These are phyloP conservation scores for Leptographium radiaticola DNA, from an alignment of 2,329 filamentous ascomycete species.

Conservation along the genomic window DNA sequence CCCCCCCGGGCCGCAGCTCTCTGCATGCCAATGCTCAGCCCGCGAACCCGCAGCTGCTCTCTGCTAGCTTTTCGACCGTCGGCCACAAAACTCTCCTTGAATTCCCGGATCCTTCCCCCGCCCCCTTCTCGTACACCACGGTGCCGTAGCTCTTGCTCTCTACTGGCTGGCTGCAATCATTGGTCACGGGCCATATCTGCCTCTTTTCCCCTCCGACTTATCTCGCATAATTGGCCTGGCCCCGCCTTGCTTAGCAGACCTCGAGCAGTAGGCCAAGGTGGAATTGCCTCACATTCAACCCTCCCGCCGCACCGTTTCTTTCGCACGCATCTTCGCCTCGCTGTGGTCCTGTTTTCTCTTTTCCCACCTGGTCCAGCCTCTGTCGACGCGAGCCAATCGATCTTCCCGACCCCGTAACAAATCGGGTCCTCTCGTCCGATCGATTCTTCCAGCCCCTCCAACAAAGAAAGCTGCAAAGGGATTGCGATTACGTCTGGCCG, in stretches of 20 bases:
- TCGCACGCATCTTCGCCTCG: background rate
- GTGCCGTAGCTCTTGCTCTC: background rate
- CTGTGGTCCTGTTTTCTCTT: background rate
- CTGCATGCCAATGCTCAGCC: background rate
- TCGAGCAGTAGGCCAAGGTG: background rate
- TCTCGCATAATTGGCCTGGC: background rate
- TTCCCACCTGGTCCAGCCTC: background rate
- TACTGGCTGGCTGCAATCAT: background rate
- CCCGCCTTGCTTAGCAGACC: background rate
- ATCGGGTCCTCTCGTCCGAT: background rate
- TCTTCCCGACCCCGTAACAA: background rate
- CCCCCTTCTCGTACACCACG: background rate
- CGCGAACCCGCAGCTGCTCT: background rate
- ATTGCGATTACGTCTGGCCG: too few relatives aligned
- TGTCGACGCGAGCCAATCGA: background rate
- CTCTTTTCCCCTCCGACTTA: background rate
- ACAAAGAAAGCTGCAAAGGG: background rate
- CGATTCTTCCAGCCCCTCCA: background rate
- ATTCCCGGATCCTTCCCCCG: background rate
- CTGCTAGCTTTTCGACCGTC: background rate
- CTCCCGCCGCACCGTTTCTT: background rate
- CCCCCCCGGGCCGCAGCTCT: background rate
- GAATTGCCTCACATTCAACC: background rate
- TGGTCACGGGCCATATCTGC: background rate
- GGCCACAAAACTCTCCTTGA: background rate